phyloP scores from a whole-genome alignment of 2,329 filamentous ascomycete species.

The Curvularia verruculosa region DNA sequence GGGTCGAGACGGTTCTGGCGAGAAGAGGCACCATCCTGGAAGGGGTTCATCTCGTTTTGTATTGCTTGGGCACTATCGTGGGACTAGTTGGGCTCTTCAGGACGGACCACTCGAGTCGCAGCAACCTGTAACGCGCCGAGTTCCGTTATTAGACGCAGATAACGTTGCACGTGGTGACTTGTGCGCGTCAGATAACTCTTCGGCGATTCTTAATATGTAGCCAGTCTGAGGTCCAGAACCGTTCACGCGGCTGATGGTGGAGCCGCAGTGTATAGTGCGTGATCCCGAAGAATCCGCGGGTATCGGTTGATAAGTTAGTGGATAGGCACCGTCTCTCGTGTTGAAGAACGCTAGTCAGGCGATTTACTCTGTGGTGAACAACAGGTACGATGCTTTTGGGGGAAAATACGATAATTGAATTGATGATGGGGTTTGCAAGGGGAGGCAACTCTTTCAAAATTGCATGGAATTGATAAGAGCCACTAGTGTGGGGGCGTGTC shows the following conservation, averaged over 20 bases:
- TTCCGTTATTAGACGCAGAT: slow-evolving; percentile 22
- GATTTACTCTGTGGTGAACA: neutral
- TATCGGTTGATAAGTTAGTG: slow-evolving; percentile 27
- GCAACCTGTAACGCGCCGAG: slow-evolving; percentile 21
- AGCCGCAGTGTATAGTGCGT: slow-evolving; percentile 20
- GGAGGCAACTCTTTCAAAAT: slow-evolving; percentile 5
- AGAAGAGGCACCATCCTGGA: slow-evolving; percentile 27
- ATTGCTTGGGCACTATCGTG: slow-evolving; percentile 16
- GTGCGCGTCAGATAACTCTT: slow-evolving; percentile 16
- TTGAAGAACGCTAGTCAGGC: neutral
- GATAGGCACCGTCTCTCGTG: slow-evolving; percentile 1
- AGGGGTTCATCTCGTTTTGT: slow-evolving; percentile 39
- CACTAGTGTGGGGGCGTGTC: slow-evolving; percentile 20
- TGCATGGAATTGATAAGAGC: slow-evolving; percentile 30
- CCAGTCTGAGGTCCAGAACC: slow-evolving; percentile 17
- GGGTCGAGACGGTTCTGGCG: slow-evolving; percentile 20
- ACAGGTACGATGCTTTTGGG: neutral
- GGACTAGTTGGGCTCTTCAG: slow-evolving; percentile 13
- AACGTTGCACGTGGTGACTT: slow-evolving; percentile 25
- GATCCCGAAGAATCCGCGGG: slow-evolving; percentile 26
- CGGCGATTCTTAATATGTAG: slow-evolving; percentile 18
- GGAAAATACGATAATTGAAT: neutral
- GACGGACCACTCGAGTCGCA: slow-evolving; percentile 12
- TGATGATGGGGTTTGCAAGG: slow-evolving; percentile 7
- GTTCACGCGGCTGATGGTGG: slow-evolving; percentile 26